These are phyloP conservation scores for Mycena kentingensis DNA, from an alignment of 768 basidiomycete species.

Conservation along the genomic window DNA sequence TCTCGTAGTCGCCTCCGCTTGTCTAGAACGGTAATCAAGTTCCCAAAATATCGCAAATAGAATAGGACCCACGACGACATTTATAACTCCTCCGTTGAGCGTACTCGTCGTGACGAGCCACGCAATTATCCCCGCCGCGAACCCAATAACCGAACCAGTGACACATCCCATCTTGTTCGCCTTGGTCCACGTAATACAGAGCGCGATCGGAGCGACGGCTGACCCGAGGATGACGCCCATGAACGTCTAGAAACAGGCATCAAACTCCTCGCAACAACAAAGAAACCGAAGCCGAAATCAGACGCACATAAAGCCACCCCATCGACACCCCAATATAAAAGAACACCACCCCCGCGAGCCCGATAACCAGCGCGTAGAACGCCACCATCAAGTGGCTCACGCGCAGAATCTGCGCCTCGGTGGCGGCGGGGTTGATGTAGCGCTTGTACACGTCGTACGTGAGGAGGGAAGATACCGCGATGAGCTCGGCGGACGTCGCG, in stretches of 20 bases:
- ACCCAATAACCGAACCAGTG: constrained; percentile 69
- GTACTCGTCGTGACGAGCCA: constrained; percentile 84
- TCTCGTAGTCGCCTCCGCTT: constrained; percentile 53
- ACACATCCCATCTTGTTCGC: constrained; percentile 88
- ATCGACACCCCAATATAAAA: constrained; percentile 89
- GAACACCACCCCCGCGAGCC: constrained; percentile 81
- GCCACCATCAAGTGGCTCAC: constrained; percentile 71
- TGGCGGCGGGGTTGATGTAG: constrained; percentile 83
- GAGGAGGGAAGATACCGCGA: constrained; percentile 82
- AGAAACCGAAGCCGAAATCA: not conserved
- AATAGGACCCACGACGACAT: constrained; percentile 54
- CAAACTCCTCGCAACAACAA: not conserved
- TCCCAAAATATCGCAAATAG: not conserved
- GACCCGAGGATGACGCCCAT: constrained; percentile 88
- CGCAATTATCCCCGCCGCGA: constrained; percentile 67
- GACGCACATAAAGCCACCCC: constrained; percentile 88
- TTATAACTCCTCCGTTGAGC: constrained; percentile 70
- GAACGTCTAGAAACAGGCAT: constrained; percentile 55
- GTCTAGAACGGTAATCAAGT: constrained; percentile 23
- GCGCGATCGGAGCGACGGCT: constrained; percentile 84
- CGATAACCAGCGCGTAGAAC: constrained; percentile 76
- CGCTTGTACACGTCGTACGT: constrained; percentile 87
- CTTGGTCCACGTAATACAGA: constrained; percentile 82
- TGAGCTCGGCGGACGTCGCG: constrained; percentile 86
- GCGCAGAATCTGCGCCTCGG: constrained; percentile 67